These are phyloP conservation scores for Candida hispaniensis DNA, from an alignment of 805 yeast species.

Conservation along the genomic window DNA sequence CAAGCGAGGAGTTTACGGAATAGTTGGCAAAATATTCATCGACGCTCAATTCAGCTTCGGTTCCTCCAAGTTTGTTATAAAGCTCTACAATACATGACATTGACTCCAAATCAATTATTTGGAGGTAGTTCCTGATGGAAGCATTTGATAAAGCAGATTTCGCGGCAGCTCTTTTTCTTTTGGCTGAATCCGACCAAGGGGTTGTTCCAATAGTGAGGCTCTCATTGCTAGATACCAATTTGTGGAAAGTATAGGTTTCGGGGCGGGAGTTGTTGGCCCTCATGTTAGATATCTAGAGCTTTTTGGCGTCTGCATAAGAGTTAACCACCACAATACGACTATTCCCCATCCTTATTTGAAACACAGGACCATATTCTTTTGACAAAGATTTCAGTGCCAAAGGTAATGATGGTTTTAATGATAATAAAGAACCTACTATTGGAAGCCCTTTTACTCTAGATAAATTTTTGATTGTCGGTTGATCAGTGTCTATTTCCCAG, in stretches of 20 bases:
- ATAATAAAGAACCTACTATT: conserved; percentile 41
- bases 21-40: conserved; percentile 30
- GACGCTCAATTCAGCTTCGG: conserved; percentile 23
- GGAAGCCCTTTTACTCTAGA: conserved; percentile 41
- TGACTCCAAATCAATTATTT: conserved; percentile 31
- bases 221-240: conserved; percentile 39
- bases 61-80: conserved; percentile 18
- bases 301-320: conserved; percentile 42
- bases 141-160: conserved; percentile 34
- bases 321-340: conserved; percentile 55
- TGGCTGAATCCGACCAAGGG: conserved; percentile 34
- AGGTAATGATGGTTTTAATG: conserved; percentile 41
- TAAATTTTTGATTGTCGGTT: conserved; percentile 26
- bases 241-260: conserved; percentile 54
- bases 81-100: conserved; percentile 28
- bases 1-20: conserved; percentile 33
- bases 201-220: conserved; percentile 37
- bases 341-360: conserved; percentile 53
- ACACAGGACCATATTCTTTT: conserved; percentile 35
- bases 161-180: conserved; percentile 31
- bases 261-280: conserved; percentile 59
- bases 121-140: conserved; percentile 29
- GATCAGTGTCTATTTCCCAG: conserved; percentile 18
- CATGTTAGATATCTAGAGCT: conserved; percentile 43
- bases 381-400: conserved; percentile 38